These are phyloP conservation scores for Cyclotella atomus DNA, from an alignment of 108 stramenopile genomes.

Conservation along the genomic window DNA sequence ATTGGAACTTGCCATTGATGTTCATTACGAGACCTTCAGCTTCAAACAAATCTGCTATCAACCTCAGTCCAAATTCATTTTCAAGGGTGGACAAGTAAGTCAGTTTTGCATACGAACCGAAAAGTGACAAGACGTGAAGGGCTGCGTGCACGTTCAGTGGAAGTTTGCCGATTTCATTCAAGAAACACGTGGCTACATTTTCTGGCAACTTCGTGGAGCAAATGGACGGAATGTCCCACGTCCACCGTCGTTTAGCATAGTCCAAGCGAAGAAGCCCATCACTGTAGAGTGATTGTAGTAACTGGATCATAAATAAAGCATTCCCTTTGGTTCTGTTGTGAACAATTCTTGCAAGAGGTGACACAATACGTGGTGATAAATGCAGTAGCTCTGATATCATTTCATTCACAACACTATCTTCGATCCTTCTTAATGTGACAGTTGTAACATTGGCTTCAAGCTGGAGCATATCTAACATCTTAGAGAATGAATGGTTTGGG, in stretches of 20 bases:
- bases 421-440: slow-evolving; percentile 9
- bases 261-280: slow-evolving; percentile 1
- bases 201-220: slow-evolving; percentile 13
- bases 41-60: background rate
- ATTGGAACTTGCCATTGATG: slow-evolving; percentile 4
- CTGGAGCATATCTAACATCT: background rate
- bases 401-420: slow-evolving; percentile 18
- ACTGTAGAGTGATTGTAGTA: slow-evolving; percentile 3
- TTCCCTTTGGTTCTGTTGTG: slow-evolving; percentile 32
- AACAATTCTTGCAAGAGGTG: slow-evolving; percentile 14
- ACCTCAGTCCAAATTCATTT: background rate
- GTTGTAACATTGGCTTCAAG: slow-evolving; percentile 1
- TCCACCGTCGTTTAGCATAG: slow-evolving; percentile 3
- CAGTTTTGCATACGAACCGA: slow-evolving; percentile 1
- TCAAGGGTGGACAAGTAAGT: slow-evolving; percentile 1
- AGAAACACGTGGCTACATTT: slow-evolving; percentile 12
- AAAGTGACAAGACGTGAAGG: slow-evolving; percentile 1
- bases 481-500: slow-evolving; percentile 8
- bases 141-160: slow-evolving; percentile 10
- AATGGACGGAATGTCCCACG: slow-evolving; percentile 4
- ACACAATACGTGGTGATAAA: slow-evolving; percentile 13
- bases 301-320: slow-evolving; percentile 18
- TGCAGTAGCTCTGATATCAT: slow-evolving; percentile 21
- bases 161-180: slow-evolving; percentile 2
- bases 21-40: slow-evolving; percentile 24